Evolutionary conservation across 805 yeast species (phyloP).

Genomic region (Starmerella khaoyaiensis): DNA sequence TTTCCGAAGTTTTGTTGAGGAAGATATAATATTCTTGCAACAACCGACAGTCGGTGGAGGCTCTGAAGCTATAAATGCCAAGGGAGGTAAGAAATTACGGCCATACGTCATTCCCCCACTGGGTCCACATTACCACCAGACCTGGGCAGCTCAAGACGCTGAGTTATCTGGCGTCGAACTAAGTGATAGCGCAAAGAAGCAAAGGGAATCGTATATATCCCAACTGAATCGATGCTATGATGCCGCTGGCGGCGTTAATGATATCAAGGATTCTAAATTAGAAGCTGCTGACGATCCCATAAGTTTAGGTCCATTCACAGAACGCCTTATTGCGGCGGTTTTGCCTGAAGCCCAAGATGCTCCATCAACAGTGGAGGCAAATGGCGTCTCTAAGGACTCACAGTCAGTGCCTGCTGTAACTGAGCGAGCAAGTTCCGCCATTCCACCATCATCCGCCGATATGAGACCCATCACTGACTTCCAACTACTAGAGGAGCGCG

Average conservation of each 20-base stretch:
- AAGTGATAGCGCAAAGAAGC: conserved; percentile 44
- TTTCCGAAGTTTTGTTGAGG: conserved; percentile 63
- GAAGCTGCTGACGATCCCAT: conserved; percentile 44
- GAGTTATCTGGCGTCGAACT: conserved; percentile 14
- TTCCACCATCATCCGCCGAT: conserved; percentile 25
- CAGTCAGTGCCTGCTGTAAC: not conserved
- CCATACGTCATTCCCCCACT: conserved; percentile 76
- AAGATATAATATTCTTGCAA: conserved; percentile 63
- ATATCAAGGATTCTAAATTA: conserved; percentile 26
- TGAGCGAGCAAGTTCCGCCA: conserved; percentile 10
- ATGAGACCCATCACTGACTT: conserved; percentile 50
- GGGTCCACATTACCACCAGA: conserved; percentile 69
- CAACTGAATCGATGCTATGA: conserved; percentile 9
- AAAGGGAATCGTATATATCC: conserved; percentile 26
- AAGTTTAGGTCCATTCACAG: conserved; percentile 83
- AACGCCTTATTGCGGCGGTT: conserved; percentile 71
- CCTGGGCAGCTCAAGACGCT: conserved; percentile 44
- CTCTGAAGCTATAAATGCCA: conserved; percentile 23
- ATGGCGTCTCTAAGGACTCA: not conserved
- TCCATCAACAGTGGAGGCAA: not conserved
- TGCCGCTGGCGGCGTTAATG: conserved; percentile 15
- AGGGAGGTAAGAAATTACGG: conserved; percentile 25
- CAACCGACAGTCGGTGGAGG: conserved; percentile 38
- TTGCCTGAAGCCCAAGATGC: conserved; percentile 28
- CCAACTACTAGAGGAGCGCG: conserved; percentile 68